phyloP scores from a whole-genome alignment of 2,329 filamentous ascomycete species.

The Coniella vitis region DNA sequence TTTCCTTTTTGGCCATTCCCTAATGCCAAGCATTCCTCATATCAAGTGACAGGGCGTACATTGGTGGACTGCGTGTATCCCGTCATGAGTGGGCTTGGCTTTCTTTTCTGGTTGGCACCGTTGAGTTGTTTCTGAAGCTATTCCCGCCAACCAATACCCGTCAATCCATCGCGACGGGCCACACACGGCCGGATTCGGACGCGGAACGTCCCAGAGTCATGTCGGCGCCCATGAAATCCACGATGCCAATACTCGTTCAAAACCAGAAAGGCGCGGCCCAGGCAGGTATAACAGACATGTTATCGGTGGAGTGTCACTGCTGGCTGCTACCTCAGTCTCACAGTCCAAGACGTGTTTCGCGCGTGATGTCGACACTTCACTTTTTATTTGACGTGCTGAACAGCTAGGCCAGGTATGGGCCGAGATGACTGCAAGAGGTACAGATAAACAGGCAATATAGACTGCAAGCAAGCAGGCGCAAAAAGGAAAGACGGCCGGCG shows the following conservation, averaged over 20 bases:
- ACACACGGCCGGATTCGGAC: not conserved
- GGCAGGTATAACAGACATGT: not conserved
- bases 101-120: not conserved
- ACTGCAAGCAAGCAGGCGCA: no score
- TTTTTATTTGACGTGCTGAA: not conserved
- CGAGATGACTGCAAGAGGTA: no score
- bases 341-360: not conserved
- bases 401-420: no score
- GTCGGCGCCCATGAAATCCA: not conserved
- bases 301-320: not conserved
- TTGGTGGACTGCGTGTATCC: constrained; percentile 1
- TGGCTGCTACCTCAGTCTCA: not conserved
- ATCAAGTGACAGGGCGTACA: not conserved
- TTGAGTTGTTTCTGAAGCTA: not conserved
- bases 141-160: not conserved
- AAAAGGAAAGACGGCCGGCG: no score
- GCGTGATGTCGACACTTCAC: not conserved
- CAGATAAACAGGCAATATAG: no score
- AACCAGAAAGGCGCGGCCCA: not conserved
- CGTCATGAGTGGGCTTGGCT: not conserved
- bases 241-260: no score
- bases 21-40: not conserved
- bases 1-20: not conserved
- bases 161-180: not conserved
- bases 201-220: not conserved